These are phyloP conservation scores for Pelargonium fulgidum DNA, from an alignment of 441 rosid genomes.

Conservation along the genomic window DNA sequence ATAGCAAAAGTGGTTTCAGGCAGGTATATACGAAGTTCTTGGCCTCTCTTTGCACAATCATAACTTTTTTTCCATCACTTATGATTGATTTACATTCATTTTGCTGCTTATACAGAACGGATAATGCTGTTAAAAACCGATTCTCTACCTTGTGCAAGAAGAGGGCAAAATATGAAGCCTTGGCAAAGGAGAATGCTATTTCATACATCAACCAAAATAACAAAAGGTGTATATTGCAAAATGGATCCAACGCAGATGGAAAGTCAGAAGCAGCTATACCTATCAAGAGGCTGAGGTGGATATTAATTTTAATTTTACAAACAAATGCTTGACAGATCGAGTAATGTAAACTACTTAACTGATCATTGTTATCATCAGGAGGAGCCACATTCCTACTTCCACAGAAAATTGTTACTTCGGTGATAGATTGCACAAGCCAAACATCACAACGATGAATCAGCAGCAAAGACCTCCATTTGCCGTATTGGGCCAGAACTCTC, in stretches of 20 bases:
- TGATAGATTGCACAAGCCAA: slow-evolving; percentile 49
- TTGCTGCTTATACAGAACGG: slow-evolving; percentile 56
- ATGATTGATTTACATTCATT: not conserved
- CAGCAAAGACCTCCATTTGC: slow-evolving; percentile 62
- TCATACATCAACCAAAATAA: slow-evolving; percentile 52
- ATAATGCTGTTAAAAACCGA: slow-evolving; percentile 96
- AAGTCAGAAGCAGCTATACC: slow-evolving; percentile 37
- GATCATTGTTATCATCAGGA: slow-evolving; percentile 39
- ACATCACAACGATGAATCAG: slow-evolving; percentile 36
- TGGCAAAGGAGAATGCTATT: slow-evolving; percentile 65
- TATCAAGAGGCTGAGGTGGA: slow-evolving; percentile 62
- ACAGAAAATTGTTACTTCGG: slow-evolving; percentile 36
- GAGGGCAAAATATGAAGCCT: slow-evolving; percentile 90
- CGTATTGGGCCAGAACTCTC: slow-evolving; percentile 50
- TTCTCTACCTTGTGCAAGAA: slow-evolving; percentile 94
- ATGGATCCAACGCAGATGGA: slow-evolving; percentile 36
- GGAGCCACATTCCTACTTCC: slow-evolving; percentile 48
- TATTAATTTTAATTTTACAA: slow-evolving; percentile 9
- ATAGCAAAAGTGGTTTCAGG: slow-evolving; percentile 99
- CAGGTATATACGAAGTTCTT: slow-evolving; percentile 46
- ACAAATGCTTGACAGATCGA: not conserved
- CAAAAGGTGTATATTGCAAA: slow-evolving; percentile 53
- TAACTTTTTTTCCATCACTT: not conserved
- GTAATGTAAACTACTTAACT: slow-evolving; percentile 6
- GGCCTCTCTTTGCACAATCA: slow-evolving; percentile 7